These are phyloP conservation scores for Neofusicoccum sp. DNA, from an alignment of 2,329 filamentous ascomycete species.

Conservation along the genomic window DNA sequence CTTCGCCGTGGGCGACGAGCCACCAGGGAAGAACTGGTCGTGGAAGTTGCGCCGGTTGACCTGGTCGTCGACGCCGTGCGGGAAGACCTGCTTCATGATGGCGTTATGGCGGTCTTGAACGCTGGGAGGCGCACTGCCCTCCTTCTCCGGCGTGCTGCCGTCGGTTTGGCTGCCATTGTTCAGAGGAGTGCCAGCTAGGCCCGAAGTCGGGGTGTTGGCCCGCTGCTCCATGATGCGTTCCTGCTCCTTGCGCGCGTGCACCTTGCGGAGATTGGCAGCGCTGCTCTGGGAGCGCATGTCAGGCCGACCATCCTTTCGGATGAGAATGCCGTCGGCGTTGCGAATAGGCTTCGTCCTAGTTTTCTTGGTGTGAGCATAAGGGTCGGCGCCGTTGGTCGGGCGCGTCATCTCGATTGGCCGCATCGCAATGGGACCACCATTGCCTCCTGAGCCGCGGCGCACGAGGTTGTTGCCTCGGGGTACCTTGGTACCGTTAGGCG, in stretches of 20 bases:
- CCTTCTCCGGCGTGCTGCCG: conserved; percentile 11
- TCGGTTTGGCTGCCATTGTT: conserved; percentile 1
- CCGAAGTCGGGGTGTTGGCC: conserved; percentile 28
- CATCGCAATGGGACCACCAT: conserved; percentile 25
- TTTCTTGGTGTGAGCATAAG: conserved; percentile 49
- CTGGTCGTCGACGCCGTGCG: conserved; percentile 35
- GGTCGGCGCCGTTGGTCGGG: conserved; percentile 33
- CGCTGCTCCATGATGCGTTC: conserved; percentile 21
- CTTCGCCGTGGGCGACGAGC: conserved; percentile 3
- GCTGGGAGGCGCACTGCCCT: conserved; percentile 23
- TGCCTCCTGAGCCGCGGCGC: conserved; percentile 39
- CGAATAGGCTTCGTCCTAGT: conserved; percentile 53
- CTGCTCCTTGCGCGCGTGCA: conserved; percentile 52
- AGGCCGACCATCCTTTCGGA: conserved; percentile 54
- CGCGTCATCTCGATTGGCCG: conserved; percentile 25
- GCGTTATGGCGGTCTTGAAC: conserved; percentile 35
- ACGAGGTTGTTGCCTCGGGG: conserved; percentile 29
- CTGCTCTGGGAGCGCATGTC: conserved; percentile 57
- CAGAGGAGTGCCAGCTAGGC: conserved; percentile 25
- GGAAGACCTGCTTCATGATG: conserved; percentile 43
- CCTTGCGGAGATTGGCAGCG: conserved; percentile 55
- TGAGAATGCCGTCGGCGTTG: conserved; percentile 54
- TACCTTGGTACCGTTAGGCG: conserved; percentile 27
- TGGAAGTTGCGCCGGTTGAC: conserved; percentile 14
- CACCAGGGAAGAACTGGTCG: conserved; percentile 22